A percentile compares a stretch with the other conserved stretches of the same genome.
Conservation (phyloP, 2,329 filamentous ascomycete genomes). For the Aspergillus fructus region DNA sequence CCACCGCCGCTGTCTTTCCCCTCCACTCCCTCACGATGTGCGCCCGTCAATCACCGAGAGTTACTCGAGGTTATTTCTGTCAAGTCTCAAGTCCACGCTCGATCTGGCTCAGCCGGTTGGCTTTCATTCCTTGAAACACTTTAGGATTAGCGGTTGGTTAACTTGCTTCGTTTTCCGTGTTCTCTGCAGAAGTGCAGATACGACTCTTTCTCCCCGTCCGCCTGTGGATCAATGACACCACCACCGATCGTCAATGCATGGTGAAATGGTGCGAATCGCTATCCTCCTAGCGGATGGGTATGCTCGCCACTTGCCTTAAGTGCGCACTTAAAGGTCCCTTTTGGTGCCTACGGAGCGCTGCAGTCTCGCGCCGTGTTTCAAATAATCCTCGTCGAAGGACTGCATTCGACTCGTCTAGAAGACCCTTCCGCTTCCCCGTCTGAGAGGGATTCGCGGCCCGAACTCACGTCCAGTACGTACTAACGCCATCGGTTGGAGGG, state of each 20-base stretch:
- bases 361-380: slow-evolving; percentile 11
- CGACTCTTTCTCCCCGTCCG: slow-evolving; percentile 7
- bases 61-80: slow-evolving; percentile 4
- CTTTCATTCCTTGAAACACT: background rate
- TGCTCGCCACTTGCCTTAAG: slow-evolving; percentile 8
- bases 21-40: background rate
- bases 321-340: background rate
- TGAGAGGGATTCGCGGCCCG: slow-evolving; percentile 1
- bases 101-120: slow-evolving; percentile 7
- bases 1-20: slow-evolving; percentile 1
- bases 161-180: slow-evolving; percentile 5
- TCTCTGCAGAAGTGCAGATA: slow-evolving; percentile 13
- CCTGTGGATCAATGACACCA: slow-evolving; percentile 19
- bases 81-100: background rate
- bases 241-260: slow-evolving; percentile 16
- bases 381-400: background rate
- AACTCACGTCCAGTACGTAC: slow-evolving; percentile 2
- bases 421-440: slow-evolving; percentile 8
- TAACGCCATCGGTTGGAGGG: background rate
- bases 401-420: slow-evolving; percentile 10
- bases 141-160: slow-evolving; percentile 9
- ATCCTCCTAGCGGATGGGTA: slow-evolving; percentile 1
- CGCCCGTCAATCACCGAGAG: background rate
- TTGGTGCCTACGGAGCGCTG: background rate
- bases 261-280: slow-evolving; percentile 11